phyloP scores from a whole-genome alignment of 108 stramenopile species.

The Nitzschia sp. region DNA sequence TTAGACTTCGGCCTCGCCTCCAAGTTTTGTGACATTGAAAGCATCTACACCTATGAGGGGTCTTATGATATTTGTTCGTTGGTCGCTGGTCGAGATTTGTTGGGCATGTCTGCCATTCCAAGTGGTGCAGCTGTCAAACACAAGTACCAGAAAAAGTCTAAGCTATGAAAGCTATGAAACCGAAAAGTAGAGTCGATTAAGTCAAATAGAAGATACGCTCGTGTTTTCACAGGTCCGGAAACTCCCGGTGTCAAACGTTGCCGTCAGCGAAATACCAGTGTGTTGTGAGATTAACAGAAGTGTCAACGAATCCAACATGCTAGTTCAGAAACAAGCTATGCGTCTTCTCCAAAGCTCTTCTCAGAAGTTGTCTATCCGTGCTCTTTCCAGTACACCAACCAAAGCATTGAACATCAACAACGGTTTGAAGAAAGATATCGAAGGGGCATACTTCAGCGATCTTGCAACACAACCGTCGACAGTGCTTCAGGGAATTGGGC shows the following conservation, averaged over 20 bases:
- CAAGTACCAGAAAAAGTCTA: background rate
- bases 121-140: constrained; percentile 12
- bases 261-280: too few species aligned
- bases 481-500: constrained; percentile 39
- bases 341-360: too few species aligned
- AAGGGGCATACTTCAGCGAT: constrained; percentile 28
- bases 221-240: too few species aligned
- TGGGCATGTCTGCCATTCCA: constrained; percentile 21
- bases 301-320: too few species aligned
- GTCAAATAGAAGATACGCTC: too few species aligned
- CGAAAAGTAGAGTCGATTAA: too few species aligned
- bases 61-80: constrained; percentile 25
- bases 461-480: constrained; percentile 11
- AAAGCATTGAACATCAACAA: constrained; percentile 30
- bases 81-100: constrained; percentile 16
- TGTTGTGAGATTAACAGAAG: too few species aligned
- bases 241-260: too few species aligned
- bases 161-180: too few species aligned
- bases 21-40: constrained; percentile 24
- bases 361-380: too few species aligned
- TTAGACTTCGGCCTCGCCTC: constrained; percentile 21
- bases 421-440: constrained; percentile 34
- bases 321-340: too few species aligned
- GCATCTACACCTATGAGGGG: constrained; percentile 23
- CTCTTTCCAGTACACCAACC: background rate